Evolutionary conservation across 169 alveolate genomes (phyloP).

Genomic region (Babesia ovis): DNA sequence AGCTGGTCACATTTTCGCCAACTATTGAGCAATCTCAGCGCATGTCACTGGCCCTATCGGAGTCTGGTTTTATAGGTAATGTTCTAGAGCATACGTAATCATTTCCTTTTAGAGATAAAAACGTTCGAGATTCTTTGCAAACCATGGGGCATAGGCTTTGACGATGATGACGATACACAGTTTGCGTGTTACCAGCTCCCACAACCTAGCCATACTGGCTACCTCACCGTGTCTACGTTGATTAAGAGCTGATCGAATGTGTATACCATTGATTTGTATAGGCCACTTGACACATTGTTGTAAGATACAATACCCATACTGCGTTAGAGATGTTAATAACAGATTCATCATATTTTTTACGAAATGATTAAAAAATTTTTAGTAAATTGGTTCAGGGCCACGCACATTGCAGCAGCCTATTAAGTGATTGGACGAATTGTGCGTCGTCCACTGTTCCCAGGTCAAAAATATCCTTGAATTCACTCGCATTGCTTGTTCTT

Average conservation of each 20-base stretch:
- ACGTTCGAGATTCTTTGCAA: conserved; percentile 84
- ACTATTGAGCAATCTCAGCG: conserved; percentile 88
- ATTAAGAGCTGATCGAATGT: not conserved
- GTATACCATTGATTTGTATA: not conserved
- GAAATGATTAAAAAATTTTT: too few species aligned
- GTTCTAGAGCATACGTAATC: not conserved
- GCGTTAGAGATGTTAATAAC: too few species aligned
- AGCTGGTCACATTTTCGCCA: conserved; percentile 86
- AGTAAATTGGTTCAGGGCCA: conserved; percentile 40
- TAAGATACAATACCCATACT: too few species aligned
- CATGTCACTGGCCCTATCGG: conserved; percentile 67
- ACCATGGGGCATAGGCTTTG: conserved; percentile 82
- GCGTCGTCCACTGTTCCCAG: conserved; percentile 11
- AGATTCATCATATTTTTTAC: too few species aligned
- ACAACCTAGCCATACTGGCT: conserved; percentile 65
- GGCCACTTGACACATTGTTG: too few species aligned
- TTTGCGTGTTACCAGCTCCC: conserved; percentile 59
- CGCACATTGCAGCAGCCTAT: conserved; percentile 10
- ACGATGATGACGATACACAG: conserved; percentile 30
- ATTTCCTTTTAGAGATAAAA: conserved; percentile 66
- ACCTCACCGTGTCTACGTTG: conserved; percentile 63
- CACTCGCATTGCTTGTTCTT: not conserved
- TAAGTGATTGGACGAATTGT: conserved; percentile 2
- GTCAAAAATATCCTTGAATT: conserved; percentile 12
- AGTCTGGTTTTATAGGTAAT: conserved; percentile 43